phyloP scores from a whole-genome alignment of 257 asterid species.

The Rehmannia glutinosa region DNA sequence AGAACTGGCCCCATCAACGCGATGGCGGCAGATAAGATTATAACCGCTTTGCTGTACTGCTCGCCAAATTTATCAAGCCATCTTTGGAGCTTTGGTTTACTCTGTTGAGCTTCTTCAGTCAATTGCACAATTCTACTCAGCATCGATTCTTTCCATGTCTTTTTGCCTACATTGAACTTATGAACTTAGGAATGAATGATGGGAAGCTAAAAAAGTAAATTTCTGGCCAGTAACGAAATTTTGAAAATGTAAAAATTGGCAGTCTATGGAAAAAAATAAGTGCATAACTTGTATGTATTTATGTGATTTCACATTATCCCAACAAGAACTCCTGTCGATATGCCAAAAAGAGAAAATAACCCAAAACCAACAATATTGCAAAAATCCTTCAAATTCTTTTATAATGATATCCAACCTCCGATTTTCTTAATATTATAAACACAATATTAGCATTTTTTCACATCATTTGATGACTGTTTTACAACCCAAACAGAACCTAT shows the following conservation, averaged over 20 bases:
- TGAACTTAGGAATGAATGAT: conserved; percentile 11
- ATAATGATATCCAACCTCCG: neutral
- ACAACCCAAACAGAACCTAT: neutral
- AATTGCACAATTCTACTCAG: conserved; percentile 84
- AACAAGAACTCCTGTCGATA: neutral
- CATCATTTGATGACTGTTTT: neutral
- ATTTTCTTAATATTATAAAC: neutral
- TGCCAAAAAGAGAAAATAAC: neutral
- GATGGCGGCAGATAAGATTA: conserved; percentile 62
- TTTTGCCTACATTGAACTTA: conserved; percentile 60
- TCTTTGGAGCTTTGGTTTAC: conserved; percentile 96
- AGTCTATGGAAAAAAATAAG: neutral
- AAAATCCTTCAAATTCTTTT: neutral
- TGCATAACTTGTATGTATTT: conserved; percentile 1
- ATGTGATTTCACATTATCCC: neutral
- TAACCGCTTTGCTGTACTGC: conserved; percentile 84
- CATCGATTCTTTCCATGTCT: conserved; percentile 94
- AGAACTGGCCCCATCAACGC: conserved; percentile 89
- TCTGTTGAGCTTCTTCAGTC: conserved; percentile 97
- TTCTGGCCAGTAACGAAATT: neutral
- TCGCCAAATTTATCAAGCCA: conserved; percentile 98
- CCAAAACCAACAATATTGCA: neutral
- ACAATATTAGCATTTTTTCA: neutral
- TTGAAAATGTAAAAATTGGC: conserved; percentile 6
- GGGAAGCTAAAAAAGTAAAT: neutral